phyloP scores from a whole-genome alignment of 129 eudicot species.

The Artemisia annua region DNA sequence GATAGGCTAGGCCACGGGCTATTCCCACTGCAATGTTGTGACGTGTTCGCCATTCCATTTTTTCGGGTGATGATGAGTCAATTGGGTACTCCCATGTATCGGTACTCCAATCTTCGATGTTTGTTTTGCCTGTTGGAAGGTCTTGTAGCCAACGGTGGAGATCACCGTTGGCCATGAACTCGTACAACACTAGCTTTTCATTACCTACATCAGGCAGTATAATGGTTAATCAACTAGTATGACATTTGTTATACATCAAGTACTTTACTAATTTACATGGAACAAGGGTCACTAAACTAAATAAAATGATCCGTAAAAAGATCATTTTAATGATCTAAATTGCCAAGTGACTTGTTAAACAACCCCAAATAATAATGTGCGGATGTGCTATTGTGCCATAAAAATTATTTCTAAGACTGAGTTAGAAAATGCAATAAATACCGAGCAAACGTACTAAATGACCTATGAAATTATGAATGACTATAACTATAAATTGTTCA shows the following conservation, averaged over 20 bases:
- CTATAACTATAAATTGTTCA: conserved; percentile 1
- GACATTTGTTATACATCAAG: not conserved
- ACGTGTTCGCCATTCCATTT: conserved; percentile 84
- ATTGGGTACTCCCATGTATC: conserved; percentile 80
- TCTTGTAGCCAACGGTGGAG: conserved; percentile 95
- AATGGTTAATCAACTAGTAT: not conserved
- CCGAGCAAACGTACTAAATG: conserved; percentile 35
- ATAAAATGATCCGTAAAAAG: not conserved
- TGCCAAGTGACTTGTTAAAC: not conserved
- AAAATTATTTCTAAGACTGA: too few species aligned
- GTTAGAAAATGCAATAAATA: conserved; percentile 23
- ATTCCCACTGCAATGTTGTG: conserved; percentile 91
- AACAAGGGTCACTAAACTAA: too few species aligned
- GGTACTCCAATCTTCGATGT: conserved; percentile 91
- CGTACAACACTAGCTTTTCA: conserved; percentile 76
- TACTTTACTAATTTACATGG: too few species aligned
- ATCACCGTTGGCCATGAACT: conserved; percentile 91
- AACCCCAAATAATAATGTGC: not conserved
- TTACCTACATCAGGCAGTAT: conserved; percentile 47
- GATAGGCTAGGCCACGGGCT: conserved; percentile 96
- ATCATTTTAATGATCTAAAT: too few species aligned
- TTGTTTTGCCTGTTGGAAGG: conserved; percentile 72
- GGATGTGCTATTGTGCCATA: too few species aligned
- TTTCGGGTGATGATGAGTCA: conserved; percentile 48
- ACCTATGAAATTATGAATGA: conserved; percentile 21